Evolutionary conservation across 2,329 filamentous ascomycete species (phyloP).

Genomic region (Massarina eburnea): DNA sequence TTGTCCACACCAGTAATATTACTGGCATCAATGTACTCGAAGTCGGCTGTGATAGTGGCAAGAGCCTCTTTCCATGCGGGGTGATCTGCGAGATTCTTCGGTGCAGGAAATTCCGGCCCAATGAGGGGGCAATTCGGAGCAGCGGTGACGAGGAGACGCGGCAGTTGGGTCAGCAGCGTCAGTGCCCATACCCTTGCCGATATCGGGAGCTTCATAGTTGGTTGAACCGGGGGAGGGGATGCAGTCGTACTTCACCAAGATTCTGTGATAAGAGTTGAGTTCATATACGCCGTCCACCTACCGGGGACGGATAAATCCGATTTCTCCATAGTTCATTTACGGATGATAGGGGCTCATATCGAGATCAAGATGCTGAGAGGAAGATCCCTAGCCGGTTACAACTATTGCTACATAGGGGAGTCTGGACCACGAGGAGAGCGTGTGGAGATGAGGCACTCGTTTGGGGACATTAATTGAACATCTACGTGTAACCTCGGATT

Average conservation of each 20-base stretch:
- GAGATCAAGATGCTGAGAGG: too few relatives aligned
- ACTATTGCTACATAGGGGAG: too few relatives aligned
- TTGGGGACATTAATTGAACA: neutral
- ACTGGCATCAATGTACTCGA: conserved; percentile 21
- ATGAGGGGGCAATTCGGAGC: conserved; percentile 26
- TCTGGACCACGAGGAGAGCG: neutral
- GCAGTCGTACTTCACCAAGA: conserved; percentile 8
- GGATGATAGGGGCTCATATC: conserved; percentile 2
- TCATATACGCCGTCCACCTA: conserved; percentile 9
- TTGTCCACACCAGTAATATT: conserved; percentile 17
- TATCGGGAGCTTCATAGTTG: neutral
- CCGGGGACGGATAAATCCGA: neutral
- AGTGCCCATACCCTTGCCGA: neutral
- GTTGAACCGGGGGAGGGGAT: neutral
- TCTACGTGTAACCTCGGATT: neutral
- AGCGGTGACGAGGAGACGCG: conserved; percentile 6
- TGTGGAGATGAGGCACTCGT: neutral
- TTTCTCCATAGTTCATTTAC: conserved; percentile 4
- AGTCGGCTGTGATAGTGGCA: conserved; percentile 18
- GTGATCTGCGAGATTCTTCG: conserved; percentile 18
- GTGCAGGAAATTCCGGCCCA: conserved; percentile 27
- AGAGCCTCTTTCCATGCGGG: conserved; percentile 23
- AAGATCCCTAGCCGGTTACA: too few relatives aligned
- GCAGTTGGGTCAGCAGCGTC: conserved; percentile 12
- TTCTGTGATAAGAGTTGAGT: conserved; percentile 1